phyloP scores from a whole-genome alignment of 148 eudicot species.

The Camellia japonica region DNA sequence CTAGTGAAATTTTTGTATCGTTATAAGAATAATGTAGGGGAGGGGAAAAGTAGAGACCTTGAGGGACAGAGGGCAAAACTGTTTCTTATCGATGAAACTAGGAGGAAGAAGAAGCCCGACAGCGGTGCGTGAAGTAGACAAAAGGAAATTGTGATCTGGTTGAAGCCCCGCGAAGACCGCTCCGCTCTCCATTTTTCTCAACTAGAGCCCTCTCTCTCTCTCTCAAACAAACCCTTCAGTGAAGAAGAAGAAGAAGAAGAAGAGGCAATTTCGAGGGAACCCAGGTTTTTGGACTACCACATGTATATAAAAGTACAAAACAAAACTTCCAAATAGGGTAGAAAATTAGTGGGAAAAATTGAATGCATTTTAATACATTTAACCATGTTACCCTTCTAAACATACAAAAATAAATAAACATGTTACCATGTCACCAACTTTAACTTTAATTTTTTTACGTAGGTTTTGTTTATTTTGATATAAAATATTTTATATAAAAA shows the following conservation, averaged over 20 bases:
- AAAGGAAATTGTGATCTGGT: background rate
- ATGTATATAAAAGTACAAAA: too few relatives aligned
- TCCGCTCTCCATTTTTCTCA: conserved; percentile 28
- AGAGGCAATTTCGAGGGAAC: background rate
- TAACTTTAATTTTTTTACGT: too few relatives aligned
- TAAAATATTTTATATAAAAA: too few relatives aligned
- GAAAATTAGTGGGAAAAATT: too few relatives aligned
- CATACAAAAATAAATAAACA: too few relatives aligned
- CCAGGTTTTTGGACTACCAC: too few relatives aligned
- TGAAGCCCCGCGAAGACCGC: conserved; percentile 20
- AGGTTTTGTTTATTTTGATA: too few relatives aligned
- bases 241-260: background rate
- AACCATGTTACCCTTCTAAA: too few relatives aligned
- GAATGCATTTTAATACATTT: too few relatives aligned
- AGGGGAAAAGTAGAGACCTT: conserved; percentile 20
- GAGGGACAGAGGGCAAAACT: conserved; percentile 25
- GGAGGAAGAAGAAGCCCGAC: conserved; percentile 12
- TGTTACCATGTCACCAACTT: too few relatives aligned
- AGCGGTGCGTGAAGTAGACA: conserved; percentile 12
- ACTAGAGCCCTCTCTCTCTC: background rate
- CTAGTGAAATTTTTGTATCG: background rate
- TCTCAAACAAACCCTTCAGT: background rate
- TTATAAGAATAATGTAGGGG: background rate
- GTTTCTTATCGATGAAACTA: conserved; percentile 15
- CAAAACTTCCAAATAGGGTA: too few relatives aligned